Base-by-base conservation (phyloP, 371 early-diverging fungal species). In the Syncephalastrum contaminatum region DNA sequence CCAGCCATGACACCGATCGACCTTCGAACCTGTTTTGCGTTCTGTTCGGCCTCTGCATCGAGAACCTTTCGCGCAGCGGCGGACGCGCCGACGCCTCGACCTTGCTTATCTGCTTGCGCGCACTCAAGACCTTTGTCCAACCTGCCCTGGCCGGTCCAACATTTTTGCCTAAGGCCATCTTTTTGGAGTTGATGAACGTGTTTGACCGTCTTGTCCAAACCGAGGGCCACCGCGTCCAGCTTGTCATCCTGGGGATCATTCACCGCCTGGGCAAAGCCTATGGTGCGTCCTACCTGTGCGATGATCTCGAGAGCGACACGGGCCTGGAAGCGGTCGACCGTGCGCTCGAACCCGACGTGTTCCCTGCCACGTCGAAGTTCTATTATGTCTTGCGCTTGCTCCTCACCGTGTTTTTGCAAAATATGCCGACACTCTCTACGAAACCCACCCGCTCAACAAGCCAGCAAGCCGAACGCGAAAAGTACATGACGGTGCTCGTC, bases 1-100 rank as follows among this genome's bases (percentile, higher is more conserved):
- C 73, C 4, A 64, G 59, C 16, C 52, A 65, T 7, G 62, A 67
- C 1, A 64, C 66, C 0, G 52, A 52, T 18, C 58, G 56, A 7
- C 74, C 77, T 21, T 71, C 82, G 0, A 71, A 77, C 24, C 53
- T 77, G 25, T 83, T 86, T 47, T 81, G 67, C 55, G 70, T 86
- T 24, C 54, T 89, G 4, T 77, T 82, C 60, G 88, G 89, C 18
- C 62, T 89, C 1, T 86, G 87, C 48, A 73, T 87, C 22, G 87
- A 87, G 61, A 75, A 75, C 25, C 55, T 84, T n/a, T 80, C 87
- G 0, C 70, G 75, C 18, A 75, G 75, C 22, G 63, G 65, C 41
- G 64, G 63, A 19, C 68, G 62, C 8, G 57, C 64, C 5, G 72
- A 73, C 25, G 61, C 67, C 4, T 48, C 69, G 0, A 64, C 71